These are phyloP conservation scores for Pythium brassicae DNA, from an alignment of 352 stramenopile species.

Conservation along the genomic window DNA sequence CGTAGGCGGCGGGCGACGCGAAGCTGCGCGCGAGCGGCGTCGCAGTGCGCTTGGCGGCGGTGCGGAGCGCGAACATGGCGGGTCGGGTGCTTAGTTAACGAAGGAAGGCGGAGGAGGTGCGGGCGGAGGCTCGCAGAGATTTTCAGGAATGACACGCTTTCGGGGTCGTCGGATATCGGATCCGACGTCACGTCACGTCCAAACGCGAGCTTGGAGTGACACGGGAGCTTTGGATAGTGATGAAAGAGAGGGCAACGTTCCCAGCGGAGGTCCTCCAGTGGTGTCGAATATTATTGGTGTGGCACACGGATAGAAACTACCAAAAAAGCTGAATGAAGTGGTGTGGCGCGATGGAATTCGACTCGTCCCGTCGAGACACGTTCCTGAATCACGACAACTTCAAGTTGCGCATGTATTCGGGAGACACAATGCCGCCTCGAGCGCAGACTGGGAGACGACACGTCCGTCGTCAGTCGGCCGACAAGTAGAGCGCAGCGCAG, in stretches of 20 bases:
- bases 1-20: constrained; percentile 62
- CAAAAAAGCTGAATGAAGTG: too few relatives aligned
- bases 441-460: too few relatives aligned
- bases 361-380: background rate
- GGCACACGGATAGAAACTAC: too few relatives aligned
- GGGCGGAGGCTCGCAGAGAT: background rate
- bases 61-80: constrained; percentile 51
- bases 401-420: too few relatives aligned
- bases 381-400: too few relatives aligned
- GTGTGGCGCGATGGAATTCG: background rate
- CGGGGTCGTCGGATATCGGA: too few relatives aligned
- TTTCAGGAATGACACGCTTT: background rate
- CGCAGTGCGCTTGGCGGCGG: constrained; percentile 15
- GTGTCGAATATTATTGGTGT: too few relatives aligned
- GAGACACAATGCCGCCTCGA: too few relatives aligned
- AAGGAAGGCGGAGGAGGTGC: background rate
- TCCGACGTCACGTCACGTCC: background rate
- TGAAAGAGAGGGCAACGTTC: background rate
- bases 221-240: background rate
- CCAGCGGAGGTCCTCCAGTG: too few relatives aligned
- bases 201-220: background rate
- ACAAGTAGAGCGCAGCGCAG: constrained; percentile 29
- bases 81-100: too few relatives aligned
- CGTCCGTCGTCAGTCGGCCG: constrained; percentile 12
- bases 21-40: constrained; percentile 40